phyloP scores from a whole-genome alignment of 768 basidiomycete species.

The Phlegmacium glaucopus region DNA sequence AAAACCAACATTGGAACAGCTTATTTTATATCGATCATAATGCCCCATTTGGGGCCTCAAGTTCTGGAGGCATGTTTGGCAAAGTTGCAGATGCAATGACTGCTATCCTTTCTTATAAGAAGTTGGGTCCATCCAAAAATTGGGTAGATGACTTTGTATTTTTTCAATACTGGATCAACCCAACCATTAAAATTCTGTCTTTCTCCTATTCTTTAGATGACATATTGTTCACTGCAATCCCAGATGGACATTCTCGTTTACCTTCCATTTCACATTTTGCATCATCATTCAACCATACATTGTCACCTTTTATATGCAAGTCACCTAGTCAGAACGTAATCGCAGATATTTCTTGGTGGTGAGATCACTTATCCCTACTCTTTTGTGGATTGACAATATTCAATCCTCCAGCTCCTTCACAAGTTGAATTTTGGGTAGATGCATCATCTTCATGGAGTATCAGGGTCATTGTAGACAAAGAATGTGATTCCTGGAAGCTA shows the following conservation, averaged over 20 bases:
- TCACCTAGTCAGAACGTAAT: slow-evolving; percentile 12
- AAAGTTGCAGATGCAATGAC: slow-evolving; percentile 27
- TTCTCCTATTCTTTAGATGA: slow-evolving; percentile 18
- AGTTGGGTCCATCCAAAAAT: slow-evolving; percentile 21
- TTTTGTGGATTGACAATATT: slow-evolving; percentile 12
- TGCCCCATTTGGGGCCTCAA: slow-evolving; percentile 26
- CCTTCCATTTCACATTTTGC: slow-evolving; percentile 26
- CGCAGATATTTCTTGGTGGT: slow-evolving; percentile 27
- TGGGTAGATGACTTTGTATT: slow-evolving; percentile 37
- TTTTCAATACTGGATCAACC: slow-evolving; percentile 15
- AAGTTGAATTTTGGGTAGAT: slow-evolving; percentile 27
- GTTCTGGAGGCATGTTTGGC: slow-evolving; percentile 28
- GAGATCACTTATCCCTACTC: background rate
- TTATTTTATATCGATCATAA: too few species aligned
- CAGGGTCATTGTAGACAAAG: slow-evolving; percentile 26
- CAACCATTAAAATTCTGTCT: background rate
- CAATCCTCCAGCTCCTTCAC: slow-evolving; percentile 8
- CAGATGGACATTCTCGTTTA: slow-evolving; percentile 25
- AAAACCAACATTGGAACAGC: too few species aligned
- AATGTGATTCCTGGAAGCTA: slow-evolving; percentile 32
- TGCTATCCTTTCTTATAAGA: slow-evolving; percentile 12
- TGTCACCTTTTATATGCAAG: slow-evolving; percentile 10
- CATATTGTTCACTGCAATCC: slow-evolving; percentile 31
- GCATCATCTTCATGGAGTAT: slow-evolving; percentile 36
- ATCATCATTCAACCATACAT: slow-evolving; percentile 16